Conservation (phyloP, 2,329 filamentous ascomycete species). For the Aspergillus proliferans region DNA sequence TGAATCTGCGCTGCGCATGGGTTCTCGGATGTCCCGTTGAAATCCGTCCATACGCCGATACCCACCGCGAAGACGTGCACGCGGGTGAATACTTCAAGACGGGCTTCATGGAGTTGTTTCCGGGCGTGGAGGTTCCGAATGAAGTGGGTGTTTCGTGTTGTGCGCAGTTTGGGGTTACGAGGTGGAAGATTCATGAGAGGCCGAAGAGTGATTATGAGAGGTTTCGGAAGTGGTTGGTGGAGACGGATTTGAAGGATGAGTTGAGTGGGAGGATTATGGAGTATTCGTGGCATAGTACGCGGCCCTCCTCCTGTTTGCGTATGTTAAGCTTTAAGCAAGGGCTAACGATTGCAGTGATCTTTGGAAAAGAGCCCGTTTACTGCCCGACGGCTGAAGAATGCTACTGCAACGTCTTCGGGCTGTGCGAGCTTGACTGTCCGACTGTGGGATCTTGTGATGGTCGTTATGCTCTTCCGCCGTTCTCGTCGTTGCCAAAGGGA, state of each 20-base stretch:
- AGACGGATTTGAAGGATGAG: conserved; percentile 43
- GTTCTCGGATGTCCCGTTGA: conserved; percentile 47
- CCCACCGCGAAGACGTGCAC: conserved; percentile 40
- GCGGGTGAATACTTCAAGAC: conserved; percentile 45
- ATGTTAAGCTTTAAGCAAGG: background rate
- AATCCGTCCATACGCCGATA: conserved; percentile 42
- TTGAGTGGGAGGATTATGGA: conserved; percentile 51
- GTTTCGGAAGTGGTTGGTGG: conserved; percentile 44
- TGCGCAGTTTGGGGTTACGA: conserved; percentile 50
- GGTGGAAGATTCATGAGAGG: conserved; percentile 41
- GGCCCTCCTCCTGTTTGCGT: background rate
- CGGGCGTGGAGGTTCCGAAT: conserved; percentile 33
- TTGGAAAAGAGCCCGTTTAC: conserved; percentile 52
- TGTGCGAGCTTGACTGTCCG: conserved; percentile 46
- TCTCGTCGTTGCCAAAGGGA: conserved; percentile 51
- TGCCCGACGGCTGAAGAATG: conserved; percentile 58
- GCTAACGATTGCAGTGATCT: conserved; percentile 45
- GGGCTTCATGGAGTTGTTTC: conserved; percentile 47
- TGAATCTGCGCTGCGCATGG: conserved; percentile 51
- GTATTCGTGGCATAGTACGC: conserved; percentile 55
- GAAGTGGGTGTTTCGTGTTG: conserved; percentile 49
- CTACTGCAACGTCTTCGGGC: conserved; percentile 61
- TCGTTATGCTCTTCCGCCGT: conserved; percentile 56
- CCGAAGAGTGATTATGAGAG: conserved; percentile 44
- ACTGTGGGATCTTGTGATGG: conserved; percentile 45